A percentile compares a stretch with the other conserved stretches of the same genome.
Evolutionary conservation across 495 filamentous ascomycete genomes (phyloP).

Genomic region (Penicillium canariense): DNA sequence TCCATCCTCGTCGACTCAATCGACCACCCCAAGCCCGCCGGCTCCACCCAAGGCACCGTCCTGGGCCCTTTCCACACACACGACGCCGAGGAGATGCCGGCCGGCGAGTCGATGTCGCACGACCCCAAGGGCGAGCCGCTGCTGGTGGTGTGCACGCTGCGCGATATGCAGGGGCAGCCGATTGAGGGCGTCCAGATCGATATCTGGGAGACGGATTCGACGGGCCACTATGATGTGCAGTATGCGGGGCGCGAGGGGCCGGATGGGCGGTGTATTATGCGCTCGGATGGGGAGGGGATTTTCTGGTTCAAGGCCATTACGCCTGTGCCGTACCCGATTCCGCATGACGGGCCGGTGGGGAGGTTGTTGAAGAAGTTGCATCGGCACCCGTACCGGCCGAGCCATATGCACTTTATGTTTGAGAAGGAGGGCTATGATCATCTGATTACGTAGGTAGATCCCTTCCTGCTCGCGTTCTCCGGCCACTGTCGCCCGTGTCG

Average conservation of each 20-base stretch:
- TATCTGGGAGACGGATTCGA: conserved; percentile 91
- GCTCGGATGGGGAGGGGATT: conserved; percentile 62
- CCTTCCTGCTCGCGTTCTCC: neutral
- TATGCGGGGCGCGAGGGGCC: conserved; percentile 65
- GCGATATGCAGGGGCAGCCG: conserved; percentile 65
- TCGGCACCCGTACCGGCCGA: conserved; percentile 78
- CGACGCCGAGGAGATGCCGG: conserved; percentile 64
- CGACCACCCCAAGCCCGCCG: conserved; percentile 81
- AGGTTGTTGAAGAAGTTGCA: conserved; percentile 67
- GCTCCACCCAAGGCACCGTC: conserved; percentile 81
- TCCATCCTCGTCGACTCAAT: conserved; percentile 88
- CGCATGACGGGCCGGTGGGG: conserved; percentile 86
- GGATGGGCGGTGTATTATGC: conserved; percentile 79
- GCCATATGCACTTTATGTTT: conserved; percentile 96
- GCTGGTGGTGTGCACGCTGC: conserved; percentile 73
- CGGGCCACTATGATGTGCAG: conserved; percentile 89
- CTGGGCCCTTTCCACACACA: conserved; percentile 94
- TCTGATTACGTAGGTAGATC: conserved; percentile 70
- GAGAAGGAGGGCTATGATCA: conserved; percentile 80
- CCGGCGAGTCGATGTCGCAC: conserved; percentile 68
- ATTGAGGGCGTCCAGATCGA: conserved; percentile 73
- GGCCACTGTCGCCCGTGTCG: neutral
- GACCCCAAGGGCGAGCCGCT: conserved; percentile 59
- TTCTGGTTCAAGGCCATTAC: conserved; percentile 91
- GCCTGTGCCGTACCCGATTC: conserved; percentile 87